Evolutionary conservation across 1,139 yeast genomes (phyloP), one percentile per base, ranked within the genome.

Genomic region (Yamadazyma dendronema): DNA sequence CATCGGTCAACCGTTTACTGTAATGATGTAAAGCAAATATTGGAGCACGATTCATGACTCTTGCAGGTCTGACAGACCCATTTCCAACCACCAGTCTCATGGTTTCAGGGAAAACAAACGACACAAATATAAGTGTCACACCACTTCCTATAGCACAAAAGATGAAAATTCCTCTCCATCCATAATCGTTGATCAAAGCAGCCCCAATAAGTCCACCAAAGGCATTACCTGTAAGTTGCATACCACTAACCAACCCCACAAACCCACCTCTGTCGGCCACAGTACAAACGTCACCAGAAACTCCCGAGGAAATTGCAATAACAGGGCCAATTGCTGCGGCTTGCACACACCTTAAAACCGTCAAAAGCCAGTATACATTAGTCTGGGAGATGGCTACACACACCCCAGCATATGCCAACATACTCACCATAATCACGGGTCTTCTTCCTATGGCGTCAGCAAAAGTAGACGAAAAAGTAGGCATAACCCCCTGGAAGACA

Each of bases 271-370:
- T 52, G 34, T 61, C 60, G 3, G 57, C 57, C 3, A 57, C 49
- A 0, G 67, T 60, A 37, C 71, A 63, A 2, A 67, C 62, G 47
- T 67, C 72, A 2, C 72, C 73, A n/a, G 68, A 58, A 8, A 65
- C 59, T 0, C 74, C 74, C 0, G 67, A 55, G 25, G 62, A 53
- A 3, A 68, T 62, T 6, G 74, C 63, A 21, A 67, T 61, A 3
- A 62, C 65, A 0, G 74, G 72, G 1, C 69, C 72, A 15, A 68
- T 65, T 1, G 66, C 65, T 2, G 69, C 63, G 0, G 73, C 72
- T 44, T 68, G 74, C 11, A 66, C 41, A 41, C 72, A 64, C 32
- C 74, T 50, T 25, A 67, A 44, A 4, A 65, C 53, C 1, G 61
- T 57, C 31, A 68, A 46, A 10, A 65, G 48, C 71, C 72, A 66